These are phyloP conservation scores for Strigomonas galati DNA, from an alignment of 208 protist species.

Conservation along the genomic window DNA sequence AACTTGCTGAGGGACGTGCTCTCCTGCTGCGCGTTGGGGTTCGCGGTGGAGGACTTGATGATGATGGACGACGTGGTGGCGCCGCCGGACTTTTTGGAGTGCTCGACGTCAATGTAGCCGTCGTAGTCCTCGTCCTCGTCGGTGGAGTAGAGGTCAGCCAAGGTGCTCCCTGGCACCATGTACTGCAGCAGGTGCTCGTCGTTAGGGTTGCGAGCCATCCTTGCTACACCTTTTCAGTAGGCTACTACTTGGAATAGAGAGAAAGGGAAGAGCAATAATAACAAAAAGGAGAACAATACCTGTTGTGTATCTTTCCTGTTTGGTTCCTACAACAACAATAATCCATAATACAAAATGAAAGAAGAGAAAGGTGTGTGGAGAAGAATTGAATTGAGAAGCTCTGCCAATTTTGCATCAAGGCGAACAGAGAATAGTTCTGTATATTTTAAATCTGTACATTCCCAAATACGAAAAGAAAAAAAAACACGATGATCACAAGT, in stretches of 20 bases:
- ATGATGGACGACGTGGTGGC: conserved; percentile 6
- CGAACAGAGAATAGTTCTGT: no score
- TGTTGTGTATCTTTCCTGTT: background rate
- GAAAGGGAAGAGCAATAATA: background rate
- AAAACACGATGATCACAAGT: conserved; percentile 1
- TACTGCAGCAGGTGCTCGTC: conserved; percentile 61
- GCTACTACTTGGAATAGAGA: background rate
- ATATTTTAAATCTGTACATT: no score
- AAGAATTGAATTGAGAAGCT: background rate
- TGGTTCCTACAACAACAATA: background rate
- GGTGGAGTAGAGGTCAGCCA: conserved; percentile 58
- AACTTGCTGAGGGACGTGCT: conserved; percentile 77
- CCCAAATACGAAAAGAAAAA: conserved; percentile 7
- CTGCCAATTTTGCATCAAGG: background rate
- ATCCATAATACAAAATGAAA: background rate
- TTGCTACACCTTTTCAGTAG: background rate
- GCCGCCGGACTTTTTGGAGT: conserved; percentile 21
- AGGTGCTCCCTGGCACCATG: conserved; percentile 78
- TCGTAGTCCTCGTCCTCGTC: conserved; percentile 55
- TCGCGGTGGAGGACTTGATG: conserved; percentile 15
- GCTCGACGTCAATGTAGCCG: conserved; percentile 42
- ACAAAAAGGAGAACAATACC: background rate
- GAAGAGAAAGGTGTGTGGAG: background rate
- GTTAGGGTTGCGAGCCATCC: conserved; percentile 10
- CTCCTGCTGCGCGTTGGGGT: conserved; percentile 60